Evolutionary conservation across 78 protist species (phyloP), one percentile per base, ranked within the genome.

Genomic region (Polysphondylium violaceum): DNA sequence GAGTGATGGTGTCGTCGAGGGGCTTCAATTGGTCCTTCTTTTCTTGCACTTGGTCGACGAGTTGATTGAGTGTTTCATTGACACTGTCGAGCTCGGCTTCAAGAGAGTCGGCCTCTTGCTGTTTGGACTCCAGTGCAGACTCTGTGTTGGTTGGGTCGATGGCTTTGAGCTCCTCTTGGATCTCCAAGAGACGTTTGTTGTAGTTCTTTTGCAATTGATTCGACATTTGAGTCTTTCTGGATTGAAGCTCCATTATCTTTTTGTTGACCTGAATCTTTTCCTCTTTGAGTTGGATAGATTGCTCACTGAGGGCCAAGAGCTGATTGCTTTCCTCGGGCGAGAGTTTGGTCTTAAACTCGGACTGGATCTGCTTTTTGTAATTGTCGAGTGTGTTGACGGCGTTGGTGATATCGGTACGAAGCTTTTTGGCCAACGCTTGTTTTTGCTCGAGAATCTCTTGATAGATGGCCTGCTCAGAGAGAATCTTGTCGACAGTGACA

Each of bases 171-270:
- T 69, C 59, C 1, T 47, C 41, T 44, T 61, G 47, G 19, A 61
- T 61, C 16, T 83, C 91, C 53, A 56, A 14, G 27, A 83, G 21
- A 38, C 91, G 47, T 33, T 59, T 67, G 5, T 61, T 14, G 41
- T 67, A 74, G 50, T 83, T 83, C 21, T 83, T 40, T 6, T 59
- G 27, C 21, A 83, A 60, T 69, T 83, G 79, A 14, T 69, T 43
- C 8, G 75, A 56, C 78, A 81, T 55, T 19, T 53, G 58, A 27
- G 17, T 67, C 27, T 61, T 58, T 36, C 31, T 51, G 0, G 29
- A 16, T 27, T 51, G 43, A 6, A 68, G 58, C 9, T 81, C 51
- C 23, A 31, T 11, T 7, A 68, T 36, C 7, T 81, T 31, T 23
- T 56, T 5, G n/a, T 68, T 21, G 0, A 51, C 56, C 14, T 17